Percentiles rank a stretch among this genome's conserved stretches.
These are phyloP conservation scores for Pyricularia pennisetigena DNA, from an alignment of 2,329 filamentous ascomycete genomes.

Conservation along the genomic window DNA sequence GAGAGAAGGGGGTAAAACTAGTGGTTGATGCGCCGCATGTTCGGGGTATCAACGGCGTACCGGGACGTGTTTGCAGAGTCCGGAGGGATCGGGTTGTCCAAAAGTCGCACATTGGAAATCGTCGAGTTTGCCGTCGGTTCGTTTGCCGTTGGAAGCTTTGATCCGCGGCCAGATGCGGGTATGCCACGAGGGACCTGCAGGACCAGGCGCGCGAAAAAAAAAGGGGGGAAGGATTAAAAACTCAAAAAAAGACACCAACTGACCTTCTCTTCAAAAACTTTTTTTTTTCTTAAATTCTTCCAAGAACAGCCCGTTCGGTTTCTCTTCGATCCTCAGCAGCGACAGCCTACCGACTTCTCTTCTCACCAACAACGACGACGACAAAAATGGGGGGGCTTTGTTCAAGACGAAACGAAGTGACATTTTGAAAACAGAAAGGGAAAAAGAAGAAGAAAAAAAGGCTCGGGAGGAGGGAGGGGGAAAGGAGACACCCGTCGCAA, in stretches of 20 bases:
- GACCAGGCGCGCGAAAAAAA: background rate
- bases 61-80: background rate
- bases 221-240: conserved; percentile 1
- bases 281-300: conserved; percentile 1
- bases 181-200: background rate
- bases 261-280: conserved; percentile 4
- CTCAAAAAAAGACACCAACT: conserved; percentile 4
- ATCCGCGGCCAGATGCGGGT: background rate
- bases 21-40: background rate
- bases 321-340: conserved; percentile 9
- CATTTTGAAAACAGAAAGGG: conserved; percentile 10
- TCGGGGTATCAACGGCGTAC: background rate
- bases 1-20: background rate
- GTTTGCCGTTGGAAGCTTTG: background rate
- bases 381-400: background rate
- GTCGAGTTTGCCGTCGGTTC: background rate
- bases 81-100: background rate
- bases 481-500: conserved; percentile 10
- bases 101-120: background rate
- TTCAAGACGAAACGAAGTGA: conserved; percentile 4
- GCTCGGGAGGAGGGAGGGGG: conserved; percentile 1
- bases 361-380: conserved; percentile 14
- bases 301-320: background rate
- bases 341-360: conserved; percentile 12
- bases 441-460: conserved; percentile 9